Evolutionary conservation across 208 protist genomes (phyloP).

Genomic region (Crithidia sp.): DNA sequence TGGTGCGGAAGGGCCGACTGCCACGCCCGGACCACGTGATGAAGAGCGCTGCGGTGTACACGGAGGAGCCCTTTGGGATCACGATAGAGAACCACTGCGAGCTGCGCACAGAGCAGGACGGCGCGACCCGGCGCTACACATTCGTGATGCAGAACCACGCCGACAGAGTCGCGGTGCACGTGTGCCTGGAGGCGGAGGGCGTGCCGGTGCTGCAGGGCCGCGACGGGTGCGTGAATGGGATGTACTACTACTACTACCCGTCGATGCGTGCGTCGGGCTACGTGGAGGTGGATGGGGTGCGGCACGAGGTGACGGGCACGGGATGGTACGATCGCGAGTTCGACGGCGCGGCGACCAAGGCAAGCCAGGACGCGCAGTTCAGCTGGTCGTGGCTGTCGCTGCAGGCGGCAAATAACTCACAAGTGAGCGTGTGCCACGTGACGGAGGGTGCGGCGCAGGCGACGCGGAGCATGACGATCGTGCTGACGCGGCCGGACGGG

Average conservation of each 20-base stretch:
- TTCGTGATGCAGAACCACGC: conserved; percentile 35
- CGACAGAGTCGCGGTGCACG: conserved; percentile 33
- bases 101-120: conserved; percentile 21
- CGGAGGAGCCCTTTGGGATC: conserved; percentile 34
- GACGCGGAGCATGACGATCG: conserved; percentile 24
- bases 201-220: conserved; percentile 36
- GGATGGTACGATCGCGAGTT: conserved; percentile 70
- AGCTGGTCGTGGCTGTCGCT: conserved; percentile 53
- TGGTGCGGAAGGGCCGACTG: conserved; percentile 39
- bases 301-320: conserved; percentile 33
- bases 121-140: conserved; percentile 28
- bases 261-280: conserved; percentile 41
- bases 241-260: conserved; percentile 70
- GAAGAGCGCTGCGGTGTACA: conserved; percentile 25
- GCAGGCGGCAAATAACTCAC: conserved; percentile 30
- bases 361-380: conserved; percentile 30
- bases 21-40: conserved; percentile 48
- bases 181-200: conserved; percentile 33
- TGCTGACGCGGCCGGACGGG: conserved; percentile 28
- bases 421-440: conserved; percentile 52
- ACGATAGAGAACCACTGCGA: conserved; percentile 40
- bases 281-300: conserved; percentile 31
- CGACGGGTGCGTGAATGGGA: conserved; percentile 48
- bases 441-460: conserved; percentile 2
- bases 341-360: conserved; percentile 23